phyloP scores from a whole-genome alignment of 192 early-diverging fungal species.

The Spinellus fusiger region DNA sequence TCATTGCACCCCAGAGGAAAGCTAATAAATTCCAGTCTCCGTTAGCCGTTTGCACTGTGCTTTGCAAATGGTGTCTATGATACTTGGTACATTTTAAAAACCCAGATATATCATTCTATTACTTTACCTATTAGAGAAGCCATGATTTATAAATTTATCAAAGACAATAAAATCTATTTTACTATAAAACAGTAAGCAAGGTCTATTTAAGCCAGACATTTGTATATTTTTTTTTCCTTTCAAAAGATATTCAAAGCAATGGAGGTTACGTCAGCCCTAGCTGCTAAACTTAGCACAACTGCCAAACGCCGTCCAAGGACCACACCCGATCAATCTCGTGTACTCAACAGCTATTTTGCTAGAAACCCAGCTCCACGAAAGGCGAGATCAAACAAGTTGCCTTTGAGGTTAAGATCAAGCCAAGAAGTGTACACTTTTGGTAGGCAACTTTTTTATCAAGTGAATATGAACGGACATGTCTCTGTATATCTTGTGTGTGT shows the following conservation, averaged over 20 bases:
- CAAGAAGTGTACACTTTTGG: neutral
- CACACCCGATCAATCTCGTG: neutral
- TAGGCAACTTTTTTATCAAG: neutral
- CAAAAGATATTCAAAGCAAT: neutral
- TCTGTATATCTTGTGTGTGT: neutral
- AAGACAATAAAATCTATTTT: neutral
- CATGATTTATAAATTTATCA: no score
- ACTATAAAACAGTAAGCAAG: neutral
- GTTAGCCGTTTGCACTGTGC: constrained; percentile 1
- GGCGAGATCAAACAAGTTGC: neutral
- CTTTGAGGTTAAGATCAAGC: neutral
- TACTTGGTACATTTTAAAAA: neutral
- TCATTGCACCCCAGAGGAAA: neutral
- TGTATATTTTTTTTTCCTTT: neutral
- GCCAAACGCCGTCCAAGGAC: neutral
- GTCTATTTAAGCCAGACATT: neutral
- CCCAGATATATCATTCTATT: neutral
- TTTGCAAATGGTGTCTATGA: neutral
- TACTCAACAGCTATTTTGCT: neutral
- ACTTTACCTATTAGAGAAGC: neutral
- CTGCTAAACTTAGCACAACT: neutral
- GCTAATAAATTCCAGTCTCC: neutral
- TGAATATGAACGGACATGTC: neutral
- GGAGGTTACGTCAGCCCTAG: neutral
- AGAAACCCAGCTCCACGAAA: neutral